Evolutionary conservation across 2,329 filamentous ascomycete species (phyloP), one percentile per base, ranked within the genome.

Genomic region (Fusarium sterilihyphosum): DNA sequence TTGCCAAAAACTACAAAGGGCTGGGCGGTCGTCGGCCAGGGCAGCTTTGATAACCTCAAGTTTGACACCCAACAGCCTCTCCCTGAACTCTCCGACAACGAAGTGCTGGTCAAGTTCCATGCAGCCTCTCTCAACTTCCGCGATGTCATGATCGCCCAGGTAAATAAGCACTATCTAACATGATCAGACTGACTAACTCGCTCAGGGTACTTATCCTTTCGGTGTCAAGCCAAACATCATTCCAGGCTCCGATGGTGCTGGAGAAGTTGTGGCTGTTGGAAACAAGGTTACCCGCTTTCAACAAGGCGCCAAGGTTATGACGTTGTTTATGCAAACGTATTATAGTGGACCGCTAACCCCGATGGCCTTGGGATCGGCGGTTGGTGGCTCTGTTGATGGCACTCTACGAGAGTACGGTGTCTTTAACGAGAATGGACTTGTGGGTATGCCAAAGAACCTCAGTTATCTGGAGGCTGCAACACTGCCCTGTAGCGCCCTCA

Each of bases 91-190:
- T 31, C 47, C 8, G 47, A 50, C 47, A 50, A 50, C 0, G 47
- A 50, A 50, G 47, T 50, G 7, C 47, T 50, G 47, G 29, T 50
- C 20, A 31, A n/a, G 29, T 31, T 50, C 10, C 47, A 31, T 18
- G 47, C 47, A 31, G 47, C 47, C 2, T 50, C 47, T 31, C 47
- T 31, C 29, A 50, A 50, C 29, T 50, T 17, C 29, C 47, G 47
- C 14, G 20, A 50, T 12, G 12, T 50, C 29, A 50, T 50, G 47
- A 50, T 31, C 6, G 47, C 47, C 7, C 47, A 50, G 20, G 47
- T 31, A 31, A 31, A 0, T 6, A 9, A 13, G 0, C 4, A 12
- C 3, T 50, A 0, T 9, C 14, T 31, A 9, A 5, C 7, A 9
- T 9, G 7, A 18, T 6, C 7, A 8, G 4, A 4, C 7, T 13